phyloP scores from a whole-genome alignment of 345 rosid genomes.

The Dovyalis caffra region DNA sequence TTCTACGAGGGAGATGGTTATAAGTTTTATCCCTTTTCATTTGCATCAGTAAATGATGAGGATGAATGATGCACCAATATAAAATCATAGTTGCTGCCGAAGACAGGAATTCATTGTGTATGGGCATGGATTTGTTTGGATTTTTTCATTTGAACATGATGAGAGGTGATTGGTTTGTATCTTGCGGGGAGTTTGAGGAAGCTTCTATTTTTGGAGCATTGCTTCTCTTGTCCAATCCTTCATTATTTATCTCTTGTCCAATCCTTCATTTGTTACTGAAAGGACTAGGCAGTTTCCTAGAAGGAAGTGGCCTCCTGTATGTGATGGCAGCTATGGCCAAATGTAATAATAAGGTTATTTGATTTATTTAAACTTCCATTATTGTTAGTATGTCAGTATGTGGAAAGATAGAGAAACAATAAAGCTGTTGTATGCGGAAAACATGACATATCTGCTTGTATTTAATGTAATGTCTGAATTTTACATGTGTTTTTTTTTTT shows the following conservation, averaged over 20 bases:
- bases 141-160: slow-evolving; percentile 34
- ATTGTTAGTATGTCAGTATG: slow-evolving; percentile 10
- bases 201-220: slow-evolving; percentile 7
- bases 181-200: slow-evolving; percentile 5
- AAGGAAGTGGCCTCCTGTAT: slow-evolving; percentile 18
- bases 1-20: slow-evolving; percentile 97
- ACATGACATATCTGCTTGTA: neutral
- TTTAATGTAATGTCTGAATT: neutral
- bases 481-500: neutral
- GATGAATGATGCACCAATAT: slow-evolving; percentile 44
- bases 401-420: neutral
- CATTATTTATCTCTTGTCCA: slow-evolving; percentile 21
- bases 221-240: slow-evolving; percentile 29
- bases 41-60: slow-evolving; percentile 46
- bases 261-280: slow-evolving; percentile 22
- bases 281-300: slow-evolving; percentile 28
- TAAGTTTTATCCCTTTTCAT: slow-evolving; percentile 80
- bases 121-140: slow-evolving; percentile 27
- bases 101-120: slow-evolving; percentile 11
- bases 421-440: neutral
- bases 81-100: slow-evolving; percentile 3
- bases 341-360: slow-evolving; percentile 25
- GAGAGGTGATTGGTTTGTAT: slow-evolving; percentile 4
- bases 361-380: slow-evolving; percentile 33
- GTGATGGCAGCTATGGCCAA: slow-evolving; percentile 14